phyloP scores from a whole-genome alignment of 495 filamentous ascomycete species.

The Annulohypoxylon nitens region DNA sequence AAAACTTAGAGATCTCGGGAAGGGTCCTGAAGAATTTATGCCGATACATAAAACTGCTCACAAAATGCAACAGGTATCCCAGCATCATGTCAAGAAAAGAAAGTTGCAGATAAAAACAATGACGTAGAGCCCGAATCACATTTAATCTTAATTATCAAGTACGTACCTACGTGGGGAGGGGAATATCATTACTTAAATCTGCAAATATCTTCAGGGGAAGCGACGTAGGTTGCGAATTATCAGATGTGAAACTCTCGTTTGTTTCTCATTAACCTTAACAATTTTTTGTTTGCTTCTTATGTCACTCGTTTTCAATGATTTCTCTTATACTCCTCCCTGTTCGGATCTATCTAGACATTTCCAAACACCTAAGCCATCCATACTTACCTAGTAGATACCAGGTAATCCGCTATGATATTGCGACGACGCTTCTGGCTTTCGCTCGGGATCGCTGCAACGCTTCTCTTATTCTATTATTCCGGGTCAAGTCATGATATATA shows the following conservation, averaged over 20 bases:
- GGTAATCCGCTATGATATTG: conserved; percentile 23
- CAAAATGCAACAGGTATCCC: background rate
- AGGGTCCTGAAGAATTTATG: background rate
- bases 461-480: conserved; percentile 37
- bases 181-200: conserved; percentile 23
- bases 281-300: background rate
- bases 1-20: background rate
- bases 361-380: conserved; percentile 3
- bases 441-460: conserved; percentile 13
- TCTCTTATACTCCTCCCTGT: background rate
- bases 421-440: conserved; percentile 38
- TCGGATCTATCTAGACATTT: conserved; percentile 4
- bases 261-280: background rate
- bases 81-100: background rate
- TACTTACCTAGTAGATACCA: background rate
- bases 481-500: conserved; percentile 22
- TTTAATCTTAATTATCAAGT: conserved; percentile 11
- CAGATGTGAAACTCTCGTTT: conserved; percentile 13
- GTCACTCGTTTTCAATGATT: conserved; percentile 25
- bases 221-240: conserved; percentile 8
- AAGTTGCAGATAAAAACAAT: conserved; percentile 6
- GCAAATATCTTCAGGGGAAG: conserved; percentile 16
- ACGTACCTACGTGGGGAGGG: conserved; percentile 19
- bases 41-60: background rate
- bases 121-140: conserved; percentile 7